Percentiles rank a stretch among this genome's conserved stretches.
These are phyloP conservation scores for Diplodia scrobiculata DNA, from an alignment of 2,329 filamentous ascomycete genomes.

Conservation along the genomic window DNA sequence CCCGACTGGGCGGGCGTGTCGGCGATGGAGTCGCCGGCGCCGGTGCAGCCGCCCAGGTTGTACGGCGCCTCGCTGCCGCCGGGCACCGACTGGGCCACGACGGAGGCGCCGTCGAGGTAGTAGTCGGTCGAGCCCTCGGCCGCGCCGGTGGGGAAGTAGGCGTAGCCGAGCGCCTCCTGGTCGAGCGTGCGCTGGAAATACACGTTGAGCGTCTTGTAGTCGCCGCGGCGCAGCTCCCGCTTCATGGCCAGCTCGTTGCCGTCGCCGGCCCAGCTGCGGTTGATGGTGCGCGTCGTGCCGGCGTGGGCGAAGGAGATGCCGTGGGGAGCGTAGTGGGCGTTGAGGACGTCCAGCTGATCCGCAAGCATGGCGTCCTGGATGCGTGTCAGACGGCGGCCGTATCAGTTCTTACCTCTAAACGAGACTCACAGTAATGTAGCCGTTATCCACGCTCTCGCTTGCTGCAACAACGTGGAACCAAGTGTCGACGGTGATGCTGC, in stretches of 20 bases:
- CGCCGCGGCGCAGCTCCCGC: slow-evolving; percentile 55
- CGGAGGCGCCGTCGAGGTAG: slow-evolving; percentile 52
- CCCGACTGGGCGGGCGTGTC: slow-evolving; percentile 49
- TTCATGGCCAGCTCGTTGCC: slow-evolving; percentile 55
- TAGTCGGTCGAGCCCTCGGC: neutral
- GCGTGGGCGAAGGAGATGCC: slow-evolving; percentile 55
- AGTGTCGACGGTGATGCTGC: slow-evolving; percentile 35
- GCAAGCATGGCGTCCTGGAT: slow-evolving; percentile 39
- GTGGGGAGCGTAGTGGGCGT: slow-evolving; percentile 53
- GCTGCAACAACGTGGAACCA: slow-evolving; percentile 43
- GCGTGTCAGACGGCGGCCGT: neutral
- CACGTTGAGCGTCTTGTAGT: slow-evolving; percentile 59
- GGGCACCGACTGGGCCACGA: slow-evolving; percentile 48
- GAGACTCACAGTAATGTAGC: slow-evolving; percentile 29
- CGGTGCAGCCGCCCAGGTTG: slow-evolving; percentile 50
- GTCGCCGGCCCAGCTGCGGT: slow-evolving; percentile 58
- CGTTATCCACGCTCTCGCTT: slow-evolving; percentile 30
- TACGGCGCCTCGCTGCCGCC: slow-evolving; percentile 48
- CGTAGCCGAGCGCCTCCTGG: slow-evolving; percentile 46
- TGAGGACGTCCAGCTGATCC: slow-evolving; percentile 46
- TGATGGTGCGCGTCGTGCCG: slow-evolving; percentile 54
- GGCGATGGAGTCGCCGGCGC: slow-evolving; percentile 49
- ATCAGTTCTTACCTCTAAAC: neutral
- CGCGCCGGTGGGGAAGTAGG: neutral
- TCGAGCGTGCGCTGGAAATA: slow-evolving; percentile 54